Base-by-base conservation (phyloP, 306 rosid species). In the Casuarina glauca region DNA sequence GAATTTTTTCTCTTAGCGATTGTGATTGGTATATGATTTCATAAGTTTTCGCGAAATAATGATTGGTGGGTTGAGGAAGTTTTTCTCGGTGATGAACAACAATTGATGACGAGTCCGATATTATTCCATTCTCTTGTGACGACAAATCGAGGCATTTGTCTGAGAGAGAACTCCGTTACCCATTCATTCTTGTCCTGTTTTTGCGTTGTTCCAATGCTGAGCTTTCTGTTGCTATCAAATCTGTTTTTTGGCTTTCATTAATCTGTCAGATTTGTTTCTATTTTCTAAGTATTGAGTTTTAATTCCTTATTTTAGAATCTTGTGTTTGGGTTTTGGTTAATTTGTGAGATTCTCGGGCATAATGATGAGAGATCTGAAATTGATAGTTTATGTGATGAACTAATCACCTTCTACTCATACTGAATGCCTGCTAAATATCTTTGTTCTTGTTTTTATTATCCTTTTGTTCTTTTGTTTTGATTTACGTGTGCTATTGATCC, bases 71-170 rank as follows among this genome's bases (percentile, higher is more conserved):
- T 19, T 67, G 51, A 20, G 20, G 36, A 76, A 79, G 83, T 74
- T 77, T 77, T 81, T 88, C 97, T 89, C 94, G 1, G 82, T 91
- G 97, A 91, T 91, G 92, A 91, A 82, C 74, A 83, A 79, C 53
- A 0, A 67, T 41, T 5, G 97, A 91, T 91, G 97, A 91, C 97
- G 97, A 91, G 97, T 89, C 97, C 75, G 92, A 91, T 88, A 3
- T 62, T 62, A 32, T 80, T 89, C 93, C 97, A 91, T 91, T 86
- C 87, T 76, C 61, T 70, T 71, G 79, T 91, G 94, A 89, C 84
- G 97, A 91, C 94, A 80, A 85, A 78, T 50, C 92, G 97, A 91
- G 97, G 97, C 97, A 89, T 91, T 91, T 91, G 97, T 91, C 93
- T 91, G 94, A 91, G 97, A 88, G 92, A 76, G 58, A 43, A 26